Conservation (phyloP, 306 rosid genomes). For the Leucaena leucocephala region DNA sequence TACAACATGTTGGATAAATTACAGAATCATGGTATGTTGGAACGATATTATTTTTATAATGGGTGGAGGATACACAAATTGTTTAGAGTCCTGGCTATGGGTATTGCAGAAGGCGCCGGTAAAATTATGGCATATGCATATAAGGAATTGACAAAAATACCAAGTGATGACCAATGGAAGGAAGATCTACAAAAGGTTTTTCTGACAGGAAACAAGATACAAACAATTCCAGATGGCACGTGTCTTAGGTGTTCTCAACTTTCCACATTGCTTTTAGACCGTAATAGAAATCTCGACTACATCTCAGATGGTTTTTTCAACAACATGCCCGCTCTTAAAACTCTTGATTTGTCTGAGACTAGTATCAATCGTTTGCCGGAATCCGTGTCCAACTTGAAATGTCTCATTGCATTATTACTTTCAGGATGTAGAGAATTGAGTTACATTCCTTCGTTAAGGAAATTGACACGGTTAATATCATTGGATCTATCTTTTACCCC, state of each 20-base stretch:
- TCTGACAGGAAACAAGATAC: background rate
- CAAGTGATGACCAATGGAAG: background rate
- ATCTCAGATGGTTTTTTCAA: background rate
- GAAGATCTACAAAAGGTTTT: background rate
- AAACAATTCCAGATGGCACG: background rate
- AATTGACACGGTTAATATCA: background rate
- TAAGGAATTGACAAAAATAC: background rate
- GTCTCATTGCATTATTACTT: background rate
- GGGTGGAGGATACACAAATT: background rate
- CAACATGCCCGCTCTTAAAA: background rate
- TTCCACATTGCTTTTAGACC: background rate
- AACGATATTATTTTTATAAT: rapidly evolving
- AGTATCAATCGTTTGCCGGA: background rate
- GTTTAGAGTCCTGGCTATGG: background rate
- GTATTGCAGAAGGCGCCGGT: background rate
- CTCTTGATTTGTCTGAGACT: background rate
- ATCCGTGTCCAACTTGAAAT: background rate
- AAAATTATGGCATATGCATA: background rate
- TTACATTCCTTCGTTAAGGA: background rate
- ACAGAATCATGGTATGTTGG: background rate
- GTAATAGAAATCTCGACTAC: background rate
- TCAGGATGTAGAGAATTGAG: background rate
- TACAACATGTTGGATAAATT: background rate
- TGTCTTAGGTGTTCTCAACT: background rate
- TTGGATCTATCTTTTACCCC: background rate